Conservation (phyloP, 2,329 filamentous ascomycete genomes). For the Cladophialophora immunda region DNA sequence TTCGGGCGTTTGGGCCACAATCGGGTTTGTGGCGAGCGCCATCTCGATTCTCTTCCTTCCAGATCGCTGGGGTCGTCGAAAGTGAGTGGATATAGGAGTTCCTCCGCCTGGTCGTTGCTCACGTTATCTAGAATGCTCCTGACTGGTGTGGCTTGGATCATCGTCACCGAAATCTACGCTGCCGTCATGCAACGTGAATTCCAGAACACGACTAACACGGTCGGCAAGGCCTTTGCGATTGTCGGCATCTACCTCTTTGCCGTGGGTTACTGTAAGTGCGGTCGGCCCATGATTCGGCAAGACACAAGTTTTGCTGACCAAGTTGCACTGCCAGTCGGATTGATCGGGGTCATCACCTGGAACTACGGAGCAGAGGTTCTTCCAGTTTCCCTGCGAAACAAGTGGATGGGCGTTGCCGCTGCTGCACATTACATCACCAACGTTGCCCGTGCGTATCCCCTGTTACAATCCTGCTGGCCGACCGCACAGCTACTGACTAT, state of each 20-base stretch:
- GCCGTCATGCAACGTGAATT: conserved; percentile 67
- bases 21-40: conserved; percentile 83
- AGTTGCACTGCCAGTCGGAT: no score
- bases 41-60: conserved; percentile 62
- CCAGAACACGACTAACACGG: conserved; percentile 61
- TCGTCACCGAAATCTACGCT: conserved; percentile 65
- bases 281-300: no score
- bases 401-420: conserved; percentile 84
- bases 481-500: no score
- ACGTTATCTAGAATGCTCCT: no score
- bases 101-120: no score
- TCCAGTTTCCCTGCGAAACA: conserved; percentile 84
- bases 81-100: no score
- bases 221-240: conserved; percentile 68
- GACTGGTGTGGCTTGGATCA: conserved; percentile 59
- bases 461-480: no score
- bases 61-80: conserved; percentile 65
- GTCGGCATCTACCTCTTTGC: conserved; percentile 68
- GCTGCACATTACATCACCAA: conserved; percentile 78
- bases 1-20: conserved; percentile 88
- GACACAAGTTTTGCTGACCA: no score
- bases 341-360: conserved; percentile 74
- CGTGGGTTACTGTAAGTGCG: conserved; percentile 59
- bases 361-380: conserved; percentile 83
- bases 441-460: no score